phyloP scores from a whole-genome alignment of 2,329 filamentous ascomycete species.

The Zalaria sp. region DNA sequence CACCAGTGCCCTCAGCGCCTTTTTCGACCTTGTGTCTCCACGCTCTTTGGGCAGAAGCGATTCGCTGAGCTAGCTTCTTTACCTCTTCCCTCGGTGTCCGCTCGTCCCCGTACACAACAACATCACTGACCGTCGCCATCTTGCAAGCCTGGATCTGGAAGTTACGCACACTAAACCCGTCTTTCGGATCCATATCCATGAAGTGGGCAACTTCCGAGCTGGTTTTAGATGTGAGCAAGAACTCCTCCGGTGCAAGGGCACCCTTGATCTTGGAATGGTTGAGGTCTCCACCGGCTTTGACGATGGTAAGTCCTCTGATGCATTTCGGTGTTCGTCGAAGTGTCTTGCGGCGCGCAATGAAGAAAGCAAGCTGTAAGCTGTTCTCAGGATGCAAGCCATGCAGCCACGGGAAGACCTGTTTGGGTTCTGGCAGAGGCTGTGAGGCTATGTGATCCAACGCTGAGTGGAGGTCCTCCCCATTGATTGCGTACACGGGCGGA shows the following conservation, averaged over 20 bases:
- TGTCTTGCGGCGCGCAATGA: constrained; percentile 61
- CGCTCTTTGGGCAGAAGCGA: constrained; percentile 61
- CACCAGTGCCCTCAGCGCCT: constrained; percentile 28
- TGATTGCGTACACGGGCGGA: constrained; percentile 58
- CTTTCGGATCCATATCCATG: constrained; percentile 67
- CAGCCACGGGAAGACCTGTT: constrained; percentile 89
- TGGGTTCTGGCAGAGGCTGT: constrained; percentile 70
- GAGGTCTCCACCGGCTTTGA: constrained; percentile 80
- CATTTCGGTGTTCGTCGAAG: constrained; percentile 59
- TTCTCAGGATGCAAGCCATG: constrained; percentile 87
- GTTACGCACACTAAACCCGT: constrained; percentile 91
- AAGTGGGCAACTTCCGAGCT: constrained; percentile 46
- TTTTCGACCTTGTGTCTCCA: constrained; percentile 55
- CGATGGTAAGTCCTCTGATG: constrained; percentile 66
- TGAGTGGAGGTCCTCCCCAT: constrained; percentile 50
- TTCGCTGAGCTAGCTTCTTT: constrained; percentile 45
- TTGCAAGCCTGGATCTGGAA: constrained; percentile 95
- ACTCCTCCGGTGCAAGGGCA: constrained; percentile 67
- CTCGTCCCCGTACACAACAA: constrained; percentile 80
- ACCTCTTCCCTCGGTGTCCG: constrained; percentile 47
- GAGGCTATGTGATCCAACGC: constrained; percentile 64
- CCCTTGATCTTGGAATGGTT: constrained; percentile 66
- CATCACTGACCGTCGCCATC: constrained; percentile 73
- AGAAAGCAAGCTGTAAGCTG: constrained; percentile 78
- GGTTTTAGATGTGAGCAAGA: constrained; percentile 42